Evolutionary conservation across 108 stramenopile species (phyloP).

Genomic region (Seminavis robusta): DNA sequence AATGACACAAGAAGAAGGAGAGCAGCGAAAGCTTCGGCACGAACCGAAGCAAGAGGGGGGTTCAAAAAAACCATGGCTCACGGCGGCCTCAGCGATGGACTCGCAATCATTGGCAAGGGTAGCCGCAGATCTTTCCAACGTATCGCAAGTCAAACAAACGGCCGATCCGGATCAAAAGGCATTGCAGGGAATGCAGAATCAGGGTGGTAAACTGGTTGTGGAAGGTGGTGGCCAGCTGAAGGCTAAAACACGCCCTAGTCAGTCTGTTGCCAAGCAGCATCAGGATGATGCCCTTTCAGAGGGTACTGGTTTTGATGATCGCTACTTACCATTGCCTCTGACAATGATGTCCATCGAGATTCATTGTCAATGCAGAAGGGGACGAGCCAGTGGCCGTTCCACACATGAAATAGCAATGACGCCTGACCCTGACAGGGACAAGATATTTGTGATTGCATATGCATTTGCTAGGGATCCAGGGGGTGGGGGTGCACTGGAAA

Average conservation of each 20-base stretch:
- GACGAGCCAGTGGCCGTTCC: constrained; percentile 53
- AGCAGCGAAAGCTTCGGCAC: no score
- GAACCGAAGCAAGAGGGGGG: no score
- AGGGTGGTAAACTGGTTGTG: constrained; percentile 72
- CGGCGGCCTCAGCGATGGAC: no score
- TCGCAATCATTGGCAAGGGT: neutral
- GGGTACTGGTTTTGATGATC: neutral
- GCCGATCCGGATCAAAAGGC: constrained; percentile 26
- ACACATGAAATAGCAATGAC: constrained; percentile 76
- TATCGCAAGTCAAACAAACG: neutral
- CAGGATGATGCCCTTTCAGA: neutral
- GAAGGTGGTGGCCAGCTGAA: constrained; percentile 79
- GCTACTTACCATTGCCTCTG: constrained; percentile 45
- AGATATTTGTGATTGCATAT: constrained; percentile 64
- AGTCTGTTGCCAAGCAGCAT: constrained; percentile 11
- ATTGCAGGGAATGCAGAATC: constrained; percentile 68
- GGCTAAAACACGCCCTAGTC: constrained; percentile 49
- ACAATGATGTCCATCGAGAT: constrained; percentile 83
- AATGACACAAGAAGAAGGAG: no score
- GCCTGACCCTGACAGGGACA: constrained; percentile 68
- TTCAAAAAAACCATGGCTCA: no score
- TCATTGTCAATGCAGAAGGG: constrained; percentile 82
- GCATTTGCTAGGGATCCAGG: constrained; percentile 75
- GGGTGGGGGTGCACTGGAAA: constrained; percentile 72
- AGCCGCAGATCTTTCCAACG: neutral